Evolutionary conservation across 768 basidiomycete species (phyloP).

Genomic region (Mycena haematopus): DNA sequence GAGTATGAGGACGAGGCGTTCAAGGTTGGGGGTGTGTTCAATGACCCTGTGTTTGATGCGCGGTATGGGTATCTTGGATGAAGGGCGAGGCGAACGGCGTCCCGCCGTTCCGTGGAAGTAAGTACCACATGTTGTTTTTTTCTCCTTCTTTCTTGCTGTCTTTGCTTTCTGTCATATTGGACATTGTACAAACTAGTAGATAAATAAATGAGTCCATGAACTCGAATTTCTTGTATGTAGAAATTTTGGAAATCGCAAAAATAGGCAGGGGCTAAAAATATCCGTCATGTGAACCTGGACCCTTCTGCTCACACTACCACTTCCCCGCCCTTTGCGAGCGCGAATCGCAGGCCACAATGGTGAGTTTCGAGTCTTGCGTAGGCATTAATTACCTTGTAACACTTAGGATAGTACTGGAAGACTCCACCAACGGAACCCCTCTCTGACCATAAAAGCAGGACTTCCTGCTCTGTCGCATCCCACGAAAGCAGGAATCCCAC

Average conservation of each 20-base stretch:
- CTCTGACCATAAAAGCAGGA: background rate
- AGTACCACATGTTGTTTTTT: no score
- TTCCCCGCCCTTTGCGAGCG: background rate
- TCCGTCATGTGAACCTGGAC: background rate
- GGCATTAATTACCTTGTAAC: background rate
- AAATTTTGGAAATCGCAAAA: no score
- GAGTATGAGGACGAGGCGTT: constrained; percentile 33
- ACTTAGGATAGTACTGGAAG: background rate
- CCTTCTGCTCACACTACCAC: constrained; percentile 1
- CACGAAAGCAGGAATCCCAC: no score
- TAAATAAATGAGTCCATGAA: background rate
- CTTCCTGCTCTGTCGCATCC: no score
- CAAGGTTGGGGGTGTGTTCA: constrained; percentile 42
- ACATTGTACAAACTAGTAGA: background rate
- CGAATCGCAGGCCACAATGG: background rate
- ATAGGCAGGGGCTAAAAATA: no score
- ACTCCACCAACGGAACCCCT: background rate
- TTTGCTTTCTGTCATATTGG: background rate
- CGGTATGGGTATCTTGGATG: constrained; percentile 8
- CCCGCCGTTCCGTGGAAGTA: no score
- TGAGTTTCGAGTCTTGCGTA: background rate
- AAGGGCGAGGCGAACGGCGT: no score
- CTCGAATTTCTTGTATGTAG: no score
- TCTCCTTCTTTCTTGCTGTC: background rate
- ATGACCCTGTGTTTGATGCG: constrained; percentile 45